Conservation (phyloP, 2,329 filamentous ascomycete species). For the Juglanconis oblonga region DNA sequence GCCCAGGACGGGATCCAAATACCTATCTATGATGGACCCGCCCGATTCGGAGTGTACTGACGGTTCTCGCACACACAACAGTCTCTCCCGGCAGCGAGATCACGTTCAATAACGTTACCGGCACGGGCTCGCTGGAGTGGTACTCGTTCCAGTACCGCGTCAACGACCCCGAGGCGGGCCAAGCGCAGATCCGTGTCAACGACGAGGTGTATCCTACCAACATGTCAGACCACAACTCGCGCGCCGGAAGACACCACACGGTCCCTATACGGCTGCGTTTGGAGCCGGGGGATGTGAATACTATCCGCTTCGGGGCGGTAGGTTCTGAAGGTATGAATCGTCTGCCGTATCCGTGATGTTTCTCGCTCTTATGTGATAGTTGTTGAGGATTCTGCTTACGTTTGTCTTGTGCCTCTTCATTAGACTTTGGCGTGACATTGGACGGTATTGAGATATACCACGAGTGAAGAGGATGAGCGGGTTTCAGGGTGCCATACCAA, state of each 20-base stretch:
- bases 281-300: constrained; percentile 30
- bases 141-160: constrained; percentile 35
- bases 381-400: background rate
- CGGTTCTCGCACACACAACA: background rate
- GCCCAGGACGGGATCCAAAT: background rate
- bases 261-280: constrained; percentile 32
- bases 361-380: no score
- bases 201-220: constrained; percentile 30
- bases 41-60: background rate
- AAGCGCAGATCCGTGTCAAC: constrained; percentile 34
- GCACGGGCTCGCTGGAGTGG: constrained; percentile 34
- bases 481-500: background rate
- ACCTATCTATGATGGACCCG: background rate
- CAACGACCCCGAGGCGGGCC: constrained; percentile 29
- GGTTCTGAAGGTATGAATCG: constrained; percentile 17
- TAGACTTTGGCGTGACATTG: background rate
- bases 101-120: constrained; percentile 35
- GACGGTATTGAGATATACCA: background rate
- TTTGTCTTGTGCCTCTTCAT: background rate
- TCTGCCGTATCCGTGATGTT: background rate
- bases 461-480: background rate
- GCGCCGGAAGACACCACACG: constrained; percentile 33
- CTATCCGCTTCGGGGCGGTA: constrained; percentile 31
- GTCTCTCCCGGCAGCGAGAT: constrained; percentile 25
- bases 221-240: constrained; percentile 34